Base-by-base conservation (phyloP, 2,329 filamentous ascomycete species). In the Aspergillus pseudoviridinutans region DNA sequence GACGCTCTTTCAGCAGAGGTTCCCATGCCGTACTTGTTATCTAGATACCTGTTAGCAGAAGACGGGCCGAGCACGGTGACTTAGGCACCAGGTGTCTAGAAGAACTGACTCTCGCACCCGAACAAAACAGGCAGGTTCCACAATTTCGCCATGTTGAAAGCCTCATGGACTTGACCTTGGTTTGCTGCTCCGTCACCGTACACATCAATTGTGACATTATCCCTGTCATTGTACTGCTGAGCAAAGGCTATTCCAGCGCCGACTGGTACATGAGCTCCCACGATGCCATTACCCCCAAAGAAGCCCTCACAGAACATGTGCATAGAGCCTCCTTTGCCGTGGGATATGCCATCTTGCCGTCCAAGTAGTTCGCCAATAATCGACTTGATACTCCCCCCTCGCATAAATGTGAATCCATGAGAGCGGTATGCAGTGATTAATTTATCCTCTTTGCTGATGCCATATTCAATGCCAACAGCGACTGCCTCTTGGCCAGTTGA, bases 11-110 rank as follows among this genome's bases (percentile, higher is more conserved):
- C 88, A 67, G 94, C 93, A 61, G 94, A 90, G 63, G 94, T 99
- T 80, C 94, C 94, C 94, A 99, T 99, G 78, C 94, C 94, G 78
- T 99, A 99, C 82, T 99, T 99, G 89, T 99, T 99, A 87, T 99
- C 92, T 96, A 49, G 24, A 27, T 7, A 3, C 32, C 20, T 35
- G 24, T 62, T 44, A 62, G 60, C 17, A 53, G 24, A 35, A 22
- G n/a, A 35, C 14, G 32, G 17, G 52, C 20, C 4, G 25, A 29
- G 38, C 20, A 49, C 22, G 41, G 42, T 24, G 14, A 3, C 24
- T 46, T 14, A 47, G 20, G 20, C 29, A 4, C 51, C 2, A 17
- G 12, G 51, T 8, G 25, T 29, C 90, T 64, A 96, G 35, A 22
- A 20, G 55, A 52, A 85, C 91, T 77, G 80, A 96, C 92, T 97